Percentiles rank a stretch among this genome's conserved stretches.
Evolutionary conservation across 768 basidiomycete species (phyloP).

Genomic region (Rhodotorula kratochvilovae): DNA sequence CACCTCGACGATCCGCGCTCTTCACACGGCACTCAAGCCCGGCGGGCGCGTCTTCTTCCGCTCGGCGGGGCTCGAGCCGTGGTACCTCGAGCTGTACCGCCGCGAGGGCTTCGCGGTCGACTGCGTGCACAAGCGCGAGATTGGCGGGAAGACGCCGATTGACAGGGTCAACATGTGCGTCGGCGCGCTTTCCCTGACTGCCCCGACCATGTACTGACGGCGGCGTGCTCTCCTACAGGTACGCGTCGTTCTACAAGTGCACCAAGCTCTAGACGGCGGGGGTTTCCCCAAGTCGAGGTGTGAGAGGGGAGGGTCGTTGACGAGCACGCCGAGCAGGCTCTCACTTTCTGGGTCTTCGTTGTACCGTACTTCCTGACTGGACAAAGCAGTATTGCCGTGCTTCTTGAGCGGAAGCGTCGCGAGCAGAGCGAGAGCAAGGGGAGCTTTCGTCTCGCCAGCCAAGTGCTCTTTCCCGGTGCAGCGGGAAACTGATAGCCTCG

Average conservation of each 20-base stretch:
- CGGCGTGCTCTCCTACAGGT: slow-evolving; percentile 21
- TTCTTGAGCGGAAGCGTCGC: too few relatives aligned
- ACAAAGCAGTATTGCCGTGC: too few relatives aligned
- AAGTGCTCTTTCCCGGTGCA: too few relatives aligned
- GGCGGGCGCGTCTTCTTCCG: slow-evolving; percentile 67
- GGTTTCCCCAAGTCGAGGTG: too few relatives aligned
- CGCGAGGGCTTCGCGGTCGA: slow-evolving; percentile 41
- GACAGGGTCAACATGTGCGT: slow-evolving; percentile 69
- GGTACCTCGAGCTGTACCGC: slow-evolving; percentile 42
- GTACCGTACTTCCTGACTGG: too few relatives aligned
- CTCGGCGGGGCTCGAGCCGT: slow-evolving; percentile 45
- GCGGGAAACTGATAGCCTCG: too few relatives aligned
- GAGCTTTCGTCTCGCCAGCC: too few relatives aligned
- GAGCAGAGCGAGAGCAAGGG: too few relatives aligned
- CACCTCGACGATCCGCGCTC: slow-evolving; percentile 45
- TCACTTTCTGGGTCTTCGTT: too few relatives aligned
- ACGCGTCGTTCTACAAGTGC: slow-evolving; percentile 40
- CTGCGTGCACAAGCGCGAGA: slow-evolving; percentile 55
- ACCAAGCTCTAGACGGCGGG: slow-evolving; percentile 1
- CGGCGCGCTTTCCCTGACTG: background rate
- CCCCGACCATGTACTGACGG: fast-evolving
- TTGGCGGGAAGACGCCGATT: slow-evolving; percentile 54
- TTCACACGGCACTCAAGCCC: slow-evolving; percentile 55
- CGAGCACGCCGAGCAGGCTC: too few relatives aligned
- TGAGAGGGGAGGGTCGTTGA: too few relatives aligned